Conservation (phyloP, 1,284 basidiomycete species). For the Austropuccinia psidii region DNA sequence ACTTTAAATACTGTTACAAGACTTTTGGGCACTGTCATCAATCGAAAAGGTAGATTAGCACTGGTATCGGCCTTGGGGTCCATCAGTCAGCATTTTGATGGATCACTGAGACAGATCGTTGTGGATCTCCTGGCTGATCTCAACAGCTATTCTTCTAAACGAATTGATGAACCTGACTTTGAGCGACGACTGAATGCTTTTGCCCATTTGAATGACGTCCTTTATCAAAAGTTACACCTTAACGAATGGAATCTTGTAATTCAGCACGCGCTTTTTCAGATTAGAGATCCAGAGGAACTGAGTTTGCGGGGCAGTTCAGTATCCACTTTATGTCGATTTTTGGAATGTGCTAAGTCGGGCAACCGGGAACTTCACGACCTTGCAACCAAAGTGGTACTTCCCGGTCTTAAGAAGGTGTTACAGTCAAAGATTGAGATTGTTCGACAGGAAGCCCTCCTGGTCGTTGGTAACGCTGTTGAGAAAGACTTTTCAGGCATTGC, state of each 20-base stretch:
- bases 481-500: constrained; percentile 57
- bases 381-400: constrained; percentile 63
- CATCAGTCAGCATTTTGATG: constrained; percentile 55
- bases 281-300: constrained; percentile 83
- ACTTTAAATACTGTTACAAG: constrained; percentile 63
- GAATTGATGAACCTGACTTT: constrained; percentile 88
- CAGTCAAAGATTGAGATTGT: constrained; percentile 77
- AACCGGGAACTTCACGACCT: constrained; percentile 41
- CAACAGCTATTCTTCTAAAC: constrained; percentile 74
- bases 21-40: constrained; percentile 67
- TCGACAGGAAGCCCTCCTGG: constrained; percentile 73
- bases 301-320: constrained; percentile 78
- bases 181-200: constrained; percentile 76
- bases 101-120: constrained; percentile 51
- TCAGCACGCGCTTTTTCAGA: constrained; percentile 73
- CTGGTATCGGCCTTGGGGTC: constrained; percentile 61
- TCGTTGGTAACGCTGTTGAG: constrained; percentile 68
- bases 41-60: constrained; percentile 60
- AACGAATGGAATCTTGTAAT: constrained; percentile 75
- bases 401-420: constrained; percentile 72
- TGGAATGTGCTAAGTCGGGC: constrained; percentile 55
- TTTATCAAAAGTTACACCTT: constrained; percentile 54
- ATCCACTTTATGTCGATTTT: constrained; percentile 66
- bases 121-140: constrained; percentile 61
- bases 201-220: constrained; percentile 61